These are phyloP conservation scores for Tardiomyces blankii DNA, from an alignment of 1,139 yeast genomes.

Conservation along the genomic window DNA sequence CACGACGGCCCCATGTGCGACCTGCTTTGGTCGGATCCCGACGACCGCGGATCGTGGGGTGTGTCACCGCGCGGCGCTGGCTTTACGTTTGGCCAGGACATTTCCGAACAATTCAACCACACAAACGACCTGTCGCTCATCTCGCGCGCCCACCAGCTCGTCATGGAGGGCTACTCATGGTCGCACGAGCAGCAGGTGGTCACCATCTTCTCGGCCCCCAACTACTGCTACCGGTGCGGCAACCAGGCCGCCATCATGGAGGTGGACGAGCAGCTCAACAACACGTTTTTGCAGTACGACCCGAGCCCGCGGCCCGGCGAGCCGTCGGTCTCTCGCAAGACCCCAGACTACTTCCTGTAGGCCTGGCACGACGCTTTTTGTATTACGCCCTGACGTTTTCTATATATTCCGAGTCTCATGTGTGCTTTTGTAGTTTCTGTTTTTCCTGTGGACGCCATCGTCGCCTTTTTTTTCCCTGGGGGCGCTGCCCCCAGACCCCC, in stretches of 20 bases:
- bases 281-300: constrained; percentile 83
- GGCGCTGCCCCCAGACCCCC: too few species aligned
- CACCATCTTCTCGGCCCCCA: constrained; percentile 96
- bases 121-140: constrained; percentile 73
- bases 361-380: neutral
- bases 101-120: constrained; percentile 73
- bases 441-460: too few species aligned
- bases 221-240: constrained; percentile 95
- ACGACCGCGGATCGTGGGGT: constrained; percentile 94
- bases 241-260: constrained; percentile 99
- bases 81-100: constrained; percentile 82
- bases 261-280: constrained; percentile 54
- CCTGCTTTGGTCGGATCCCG: constrained; percentile 95
- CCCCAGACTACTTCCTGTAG: constrained; percentile 94
- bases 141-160: constrained; percentile 96
- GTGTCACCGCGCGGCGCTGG: constrained; percentile 98
- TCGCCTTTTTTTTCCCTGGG: too few species aligned
- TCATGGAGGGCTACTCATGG: constrained; percentile 91
- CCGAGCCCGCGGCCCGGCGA: constrained; percentile 95
- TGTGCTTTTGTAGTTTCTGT: neutral
- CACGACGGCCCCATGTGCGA: constrained; percentile 99
- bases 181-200: constrained; percentile 52
- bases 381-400: neutral
- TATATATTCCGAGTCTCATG: neutral
- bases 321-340: constrained; percentile 89